These are phyloP conservation scores for Hypomyces perniciosus DNA, from an alignment of 2,329 filamentous ascomycete species.

Conservation along the genomic window DNA sequence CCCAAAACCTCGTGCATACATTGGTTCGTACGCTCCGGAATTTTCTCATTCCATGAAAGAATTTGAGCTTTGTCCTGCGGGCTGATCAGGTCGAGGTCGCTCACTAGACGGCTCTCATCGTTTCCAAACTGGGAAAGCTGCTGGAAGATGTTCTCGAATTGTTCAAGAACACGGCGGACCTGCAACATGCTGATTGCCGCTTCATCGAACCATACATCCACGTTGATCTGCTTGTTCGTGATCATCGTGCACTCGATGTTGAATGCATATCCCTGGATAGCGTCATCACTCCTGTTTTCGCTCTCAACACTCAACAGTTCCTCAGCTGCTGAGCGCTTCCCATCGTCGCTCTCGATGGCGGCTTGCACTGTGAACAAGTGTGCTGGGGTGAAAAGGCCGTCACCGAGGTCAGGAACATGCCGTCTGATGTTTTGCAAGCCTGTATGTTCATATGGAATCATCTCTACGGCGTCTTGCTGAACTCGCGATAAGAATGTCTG, in stretches of 20 bases:
- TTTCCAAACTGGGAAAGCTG: not conserved
- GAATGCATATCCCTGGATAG: not conserved
- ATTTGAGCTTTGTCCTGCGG: not conserved
- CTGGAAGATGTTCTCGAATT: constrained; percentile 2
- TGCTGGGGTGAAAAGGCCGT: not conserved
- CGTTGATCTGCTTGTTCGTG: not conserved
- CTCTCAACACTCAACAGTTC: not conserved
- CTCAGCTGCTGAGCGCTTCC: not conserved
- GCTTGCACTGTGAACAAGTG: constrained; percentile 6
- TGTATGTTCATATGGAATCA: constrained; percentile 20
- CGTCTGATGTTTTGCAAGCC: constrained; percentile 23
- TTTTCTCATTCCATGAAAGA: not conserved
- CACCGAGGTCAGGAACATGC: not conserved
- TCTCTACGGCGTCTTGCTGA: constrained; percentile 18
- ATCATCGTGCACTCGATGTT: not conserved
- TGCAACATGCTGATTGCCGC: not conserved
- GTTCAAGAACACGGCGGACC: not conserved
- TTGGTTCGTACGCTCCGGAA: not conserved
- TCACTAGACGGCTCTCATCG: not conserved
- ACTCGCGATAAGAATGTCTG: constrained; percentile 34
- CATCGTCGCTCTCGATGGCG: constrained; percentile 12
- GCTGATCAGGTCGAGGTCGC: not conserved
- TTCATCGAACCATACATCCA: constrained; percentile 2
- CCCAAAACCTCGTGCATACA: not conserved
- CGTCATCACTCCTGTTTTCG: not conserved